phyloP scores from a whole-genome alignment of 1,284 basidiomycete species.

The Bondarzewia mesenterica region DNA sequence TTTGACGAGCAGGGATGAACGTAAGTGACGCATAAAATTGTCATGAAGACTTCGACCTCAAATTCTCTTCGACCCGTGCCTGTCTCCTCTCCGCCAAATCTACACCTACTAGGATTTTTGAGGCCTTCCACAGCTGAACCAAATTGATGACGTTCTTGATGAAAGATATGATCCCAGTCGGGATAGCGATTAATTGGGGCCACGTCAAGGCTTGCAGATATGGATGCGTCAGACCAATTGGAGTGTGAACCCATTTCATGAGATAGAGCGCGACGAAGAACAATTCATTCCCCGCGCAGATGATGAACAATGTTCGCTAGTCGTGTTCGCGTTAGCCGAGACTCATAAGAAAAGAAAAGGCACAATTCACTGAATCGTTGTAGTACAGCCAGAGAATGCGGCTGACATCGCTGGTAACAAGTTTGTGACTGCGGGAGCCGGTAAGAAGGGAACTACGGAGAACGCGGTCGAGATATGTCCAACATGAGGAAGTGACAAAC shows the following conservation, averaged over 20 bases:
- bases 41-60: conserved; percentile 9
- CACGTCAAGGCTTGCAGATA: conserved; percentile 53
- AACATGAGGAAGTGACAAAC: not conserved
- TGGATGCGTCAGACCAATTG: conserved; percentile 40
- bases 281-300: conserved; percentile 96
- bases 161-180: conserved; percentile 68
- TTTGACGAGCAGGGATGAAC: not conserved
- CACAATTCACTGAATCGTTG: conserved; percentile 71
- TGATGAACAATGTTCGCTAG: conserved; percentile 81
- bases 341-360: not conserved
- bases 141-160: conserved; percentile 92
- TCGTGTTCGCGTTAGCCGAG: conserved; percentile 1
- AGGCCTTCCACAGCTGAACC: conserved; percentile 98
- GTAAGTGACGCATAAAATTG: too few species aligned
- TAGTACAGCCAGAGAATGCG: conserved; percentile 92
- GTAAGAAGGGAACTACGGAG: conserved; percentile 78
- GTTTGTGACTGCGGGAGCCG: conserved; percentile 89
- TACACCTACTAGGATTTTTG: conserved; percentile 89
- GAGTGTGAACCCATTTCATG: conserved; percentile 76
- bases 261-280: conserved; percentile 97
- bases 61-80: conserved; percentile 47
- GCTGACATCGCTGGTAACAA: conserved; percentile 87
- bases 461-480: conserved; percentile 1
- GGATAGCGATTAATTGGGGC: conserved; percentile 67
- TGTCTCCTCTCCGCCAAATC: conserved; percentile 78